Evolutionary conservation across 352 stramenopile genomes (phyloP), one percentile per base, ranked within the genome.

Genomic region (Phytophthora idaei): DNA sequence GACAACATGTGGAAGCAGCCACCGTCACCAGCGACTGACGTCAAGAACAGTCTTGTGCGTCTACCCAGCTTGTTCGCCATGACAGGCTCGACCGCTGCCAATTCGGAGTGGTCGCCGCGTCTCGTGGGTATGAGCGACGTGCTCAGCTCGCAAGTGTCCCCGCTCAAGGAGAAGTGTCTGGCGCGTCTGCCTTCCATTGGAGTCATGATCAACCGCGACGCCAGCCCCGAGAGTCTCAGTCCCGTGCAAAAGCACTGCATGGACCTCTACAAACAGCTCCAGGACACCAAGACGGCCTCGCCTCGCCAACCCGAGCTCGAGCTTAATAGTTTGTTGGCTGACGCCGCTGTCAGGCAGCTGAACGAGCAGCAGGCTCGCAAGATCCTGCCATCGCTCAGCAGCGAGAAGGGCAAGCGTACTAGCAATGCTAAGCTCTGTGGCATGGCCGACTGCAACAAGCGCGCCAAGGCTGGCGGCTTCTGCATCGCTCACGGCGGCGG

Each of bases 401-500:
- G 50, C 11, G 81, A 85, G 39, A 84, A 76, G 44, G 41, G 63
- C 57, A 87, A 87, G 45, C 82, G 80, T 34, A 74, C 69, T 2
- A 89, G 70, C 68, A 85, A 73, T 45, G 83, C 85, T 59, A 94
- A 94, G 67, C 71, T 93, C n/a, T 94, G 87, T 58, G 85, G 80
- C 15, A 84, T 92, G 67, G 55, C 73, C 12, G 75, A 86, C 5
- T 95, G 87, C 71, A 81, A 77, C 47, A 95, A 95, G 57, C 85
- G 85, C 62, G 85, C 87, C 37, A 95, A 95, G 67, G 83, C 81
- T 15, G 85, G 87, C 39, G 87, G 87, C 21, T 90, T 85, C 59
- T 95, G 87, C 55, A 95, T 93, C 36, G 85, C 85, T 0, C 87
- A 93, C 48, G 87, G 87, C n/a, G 87, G 85, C 46, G 87, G 87